These are phyloP conservation scores for Hypoxylon intermedium DNA, from an alignment of 495 filamentous ascomycete genomes.

Conservation along the genomic window DNA sequence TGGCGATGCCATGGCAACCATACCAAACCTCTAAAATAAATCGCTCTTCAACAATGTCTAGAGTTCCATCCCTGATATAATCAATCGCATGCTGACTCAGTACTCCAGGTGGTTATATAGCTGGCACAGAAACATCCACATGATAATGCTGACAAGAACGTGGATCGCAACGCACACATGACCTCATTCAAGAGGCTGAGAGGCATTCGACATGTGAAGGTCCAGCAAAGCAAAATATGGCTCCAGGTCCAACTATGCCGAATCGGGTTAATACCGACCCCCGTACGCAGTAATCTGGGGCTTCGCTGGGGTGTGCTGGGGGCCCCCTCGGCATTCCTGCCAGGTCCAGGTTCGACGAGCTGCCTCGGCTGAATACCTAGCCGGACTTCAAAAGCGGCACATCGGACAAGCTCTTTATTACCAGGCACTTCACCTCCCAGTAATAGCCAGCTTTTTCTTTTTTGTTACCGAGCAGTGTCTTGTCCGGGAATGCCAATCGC, in stretches of 20 bases:
- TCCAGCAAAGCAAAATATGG: background rate
- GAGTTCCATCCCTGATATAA: too few relatives aligned
- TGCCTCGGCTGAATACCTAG: conserved; percentile 48
- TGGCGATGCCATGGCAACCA: too few relatives aligned
- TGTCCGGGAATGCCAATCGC: conserved; percentile 13
- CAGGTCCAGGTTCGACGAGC: conserved; percentile 35
- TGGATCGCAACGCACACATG: conserved; percentile 24
- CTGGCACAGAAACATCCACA: conserved; percentile 11
- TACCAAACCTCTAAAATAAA: too few relatives aligned
- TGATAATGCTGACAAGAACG: conserved; percentile 8
- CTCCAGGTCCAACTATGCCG: conserved; percentile 12
- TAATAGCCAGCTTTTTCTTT: conserved; percentile 6
- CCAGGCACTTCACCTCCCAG: conserved; percentile 15
- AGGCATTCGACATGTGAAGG: conserved; percentile 32
- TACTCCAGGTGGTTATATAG: too few relatives aligned
- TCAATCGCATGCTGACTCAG: too few relatives aligned
- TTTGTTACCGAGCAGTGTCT: conserved; percentile 2
- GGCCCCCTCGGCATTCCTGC: conserved; percentile 47
- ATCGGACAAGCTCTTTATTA: conserved; percentile 33
- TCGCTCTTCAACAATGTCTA: too few relatives aligned
- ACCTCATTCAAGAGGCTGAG: conserved; percentile 34
- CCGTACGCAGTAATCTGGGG: conserved; percentile 11
- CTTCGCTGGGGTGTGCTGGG: too few relatives aligned
- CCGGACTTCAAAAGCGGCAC: conserved; percentile 40
- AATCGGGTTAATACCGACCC: background rate